These are phyloP conservation scores for Sclerotinia nivalis DNA, from an alignment of 2,329 filamentous ascomycete genomes.

Conservation along the genomic window DNA sequence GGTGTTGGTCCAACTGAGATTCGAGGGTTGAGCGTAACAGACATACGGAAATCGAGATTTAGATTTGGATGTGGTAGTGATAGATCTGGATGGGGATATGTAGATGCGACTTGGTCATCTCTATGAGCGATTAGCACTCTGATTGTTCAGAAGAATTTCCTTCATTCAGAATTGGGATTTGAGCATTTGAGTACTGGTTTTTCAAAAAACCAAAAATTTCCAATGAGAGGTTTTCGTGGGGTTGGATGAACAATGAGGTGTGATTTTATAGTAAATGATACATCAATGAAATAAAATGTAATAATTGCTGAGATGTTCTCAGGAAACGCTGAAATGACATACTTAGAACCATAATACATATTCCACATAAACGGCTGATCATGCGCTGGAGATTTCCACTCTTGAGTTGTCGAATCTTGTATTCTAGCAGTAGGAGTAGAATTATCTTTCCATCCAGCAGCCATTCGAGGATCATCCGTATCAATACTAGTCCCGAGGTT, in stretches of 20 bases:
- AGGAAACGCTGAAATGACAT: neutral
- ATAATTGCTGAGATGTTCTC: neutral
- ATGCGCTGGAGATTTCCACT: neutral
- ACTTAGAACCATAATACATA: neutral
- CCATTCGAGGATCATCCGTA: constrained; percentile 13
- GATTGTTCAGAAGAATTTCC: neutral
- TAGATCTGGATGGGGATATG: constrained; percentile 24
- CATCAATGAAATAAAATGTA: neutral
- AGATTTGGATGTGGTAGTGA: constrained; percentile 47
- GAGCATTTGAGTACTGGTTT: no score
- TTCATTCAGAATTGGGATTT: no score
- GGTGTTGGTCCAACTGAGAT: constrained; percentile 47
- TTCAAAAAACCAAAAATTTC: neutral
- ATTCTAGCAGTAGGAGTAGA: neutral
- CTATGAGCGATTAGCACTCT: neutral
- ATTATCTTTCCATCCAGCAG: constrained; percentile 1
- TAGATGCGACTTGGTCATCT: neutral
- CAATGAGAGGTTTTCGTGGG: no score
- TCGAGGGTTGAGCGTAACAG: constrained; percentile 48
- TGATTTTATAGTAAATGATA: neutral
- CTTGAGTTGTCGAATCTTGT: neutral
- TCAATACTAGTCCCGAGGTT: neutral
- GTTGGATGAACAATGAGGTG: neutral
- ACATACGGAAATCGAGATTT: constrained; percentile 53
- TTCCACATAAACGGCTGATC: constrained; percentile 7